Percentiles rank a stretch among this genome's conserved stretches.
Evolutionary conservation across 345 rosid species (phyloP).

Genomic region (Sonneratia caseolaris): DNA sequence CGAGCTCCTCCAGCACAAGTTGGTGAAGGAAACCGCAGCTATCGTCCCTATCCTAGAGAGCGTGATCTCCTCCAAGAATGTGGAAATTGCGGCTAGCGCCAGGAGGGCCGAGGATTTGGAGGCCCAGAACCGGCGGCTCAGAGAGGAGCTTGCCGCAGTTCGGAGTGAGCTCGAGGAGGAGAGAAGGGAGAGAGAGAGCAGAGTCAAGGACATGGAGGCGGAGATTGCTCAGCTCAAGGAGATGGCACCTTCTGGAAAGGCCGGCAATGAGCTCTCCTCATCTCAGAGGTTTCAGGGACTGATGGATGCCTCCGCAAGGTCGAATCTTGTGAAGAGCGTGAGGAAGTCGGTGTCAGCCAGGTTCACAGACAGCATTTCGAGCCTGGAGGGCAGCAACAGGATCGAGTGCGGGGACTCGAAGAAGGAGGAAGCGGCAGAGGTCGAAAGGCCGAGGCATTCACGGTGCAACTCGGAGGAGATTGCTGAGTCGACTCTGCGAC

Average conservation of each 20-base stretch:
- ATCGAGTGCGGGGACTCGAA: slow-evolving; percentile 18
- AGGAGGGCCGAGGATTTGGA: slow-evolving; percentile 31
- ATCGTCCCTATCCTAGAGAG: slow-evolving; percentile 65
- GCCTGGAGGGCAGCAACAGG: slow-evolving; percentile 11
- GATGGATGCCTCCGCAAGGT: slow-evolving; percentile 43
- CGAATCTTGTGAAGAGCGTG: slow-evolving; percentile 38
- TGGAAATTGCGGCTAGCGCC: slow-evolving; percentile 28
- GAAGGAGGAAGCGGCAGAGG: slow-evolving; percentile 40
- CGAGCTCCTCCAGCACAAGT: slow-evolving; percentile 62
- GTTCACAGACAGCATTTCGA: slow-evolving; percentile 16
- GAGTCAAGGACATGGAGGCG: slow-evolving; percentile 34
- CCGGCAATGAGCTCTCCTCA: slow-evolving; percentile 30
- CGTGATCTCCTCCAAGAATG: slow-evolving; percentile 30
- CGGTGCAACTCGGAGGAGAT: slow-evolving; percentile 65
- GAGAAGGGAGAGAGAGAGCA: slow-evolving; percentile 26
- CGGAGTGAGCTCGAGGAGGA: slow-evolving; percentile 21
- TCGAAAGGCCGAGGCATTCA: slow-evolving; percentile 38
- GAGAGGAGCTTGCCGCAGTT: slow-evolving; percentile 23
- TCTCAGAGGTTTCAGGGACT: slow-evolving; percentile 71
- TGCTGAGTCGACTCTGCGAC: slow-evolving; percentile 40
- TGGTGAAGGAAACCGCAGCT: slow-evolving; percentile 62
- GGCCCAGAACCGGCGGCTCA: slow-evolving; percentile 37
- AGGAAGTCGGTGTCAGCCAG: slow-evolving; percentile 28
- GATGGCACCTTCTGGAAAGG: slow-evolving; percentile 26
- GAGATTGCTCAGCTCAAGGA: slow-evolving; percentile 46